These are phyloP conservation scores for Cutaneotrichosporon sp. DNA, from an alignment of 1,284 basidiomycete species.

Conservation along the genomic window DNA sequence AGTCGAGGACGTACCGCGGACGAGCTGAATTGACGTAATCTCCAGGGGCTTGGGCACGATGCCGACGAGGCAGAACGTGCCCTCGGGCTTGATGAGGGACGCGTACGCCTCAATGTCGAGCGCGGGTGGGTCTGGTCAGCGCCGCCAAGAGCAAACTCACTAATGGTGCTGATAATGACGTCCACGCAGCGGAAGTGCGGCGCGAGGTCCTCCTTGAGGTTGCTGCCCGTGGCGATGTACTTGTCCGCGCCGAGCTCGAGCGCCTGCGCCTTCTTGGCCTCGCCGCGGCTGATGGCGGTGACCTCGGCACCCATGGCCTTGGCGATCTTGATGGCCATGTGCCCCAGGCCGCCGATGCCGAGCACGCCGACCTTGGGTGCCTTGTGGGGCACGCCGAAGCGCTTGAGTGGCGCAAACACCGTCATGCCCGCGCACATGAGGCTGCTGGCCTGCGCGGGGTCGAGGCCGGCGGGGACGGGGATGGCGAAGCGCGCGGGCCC, in stretches of 20 bases:
- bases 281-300: constrained; percentile 59
- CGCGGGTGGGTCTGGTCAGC: constrained; percentile 3
- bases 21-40: constrained; percentile 33
- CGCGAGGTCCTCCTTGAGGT: constrained; percentile 32
- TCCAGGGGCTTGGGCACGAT: constrained; percentile 38
- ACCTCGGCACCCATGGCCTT: constrained; percentile 63
- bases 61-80: constrained; percentile 51
- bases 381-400: constrained; percentile 55
- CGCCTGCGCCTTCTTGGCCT: constrained; percentile 56
- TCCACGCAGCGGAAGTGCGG: constrained; percentile 50
- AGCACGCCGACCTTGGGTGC: constrained; percentile 58
- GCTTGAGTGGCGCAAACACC: constrained; percentile 55
- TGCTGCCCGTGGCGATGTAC: constrained; percentile 47
- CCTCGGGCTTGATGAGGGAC: constrained; percentile 49
- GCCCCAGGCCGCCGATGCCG: constrained; percentile 55
- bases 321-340: constrained; percentile 51
- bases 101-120: constrained; percentile 47
- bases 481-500: constrained; percentile 62
- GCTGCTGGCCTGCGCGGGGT: constrained; percentile 58
- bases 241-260: constrained; percentile 55
- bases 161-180: constrained; percentile 55
- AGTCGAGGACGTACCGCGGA: not conserved
- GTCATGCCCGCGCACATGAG: constrained; percentile 56
- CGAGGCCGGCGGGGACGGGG: constrained; percentile 62
- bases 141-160: constrained; percentile 19